Evolutionary conservation across 306 rosid genomes (phyloP).

Genomic region (Ormosia emarginata): DNA sequence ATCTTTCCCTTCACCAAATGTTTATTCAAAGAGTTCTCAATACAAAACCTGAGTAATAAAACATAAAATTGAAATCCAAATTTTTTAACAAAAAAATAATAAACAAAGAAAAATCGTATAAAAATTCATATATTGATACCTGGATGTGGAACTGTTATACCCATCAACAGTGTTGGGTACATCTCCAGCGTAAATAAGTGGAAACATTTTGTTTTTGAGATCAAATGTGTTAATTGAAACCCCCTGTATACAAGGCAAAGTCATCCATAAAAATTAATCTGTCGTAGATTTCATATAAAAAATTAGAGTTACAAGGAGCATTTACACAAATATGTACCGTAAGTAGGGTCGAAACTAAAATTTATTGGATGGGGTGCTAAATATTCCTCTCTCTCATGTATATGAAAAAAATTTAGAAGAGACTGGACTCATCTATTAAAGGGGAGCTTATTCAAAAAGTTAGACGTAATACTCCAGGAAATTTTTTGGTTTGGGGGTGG

Average conservation of each 20-base stretch:
- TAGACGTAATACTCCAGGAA: too few species aligned
- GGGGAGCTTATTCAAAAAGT: too few species aligned
- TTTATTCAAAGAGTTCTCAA: neutral
- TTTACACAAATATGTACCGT: too few species aligned
- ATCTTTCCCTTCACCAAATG: constrained; percentile 44
- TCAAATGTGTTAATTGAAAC: constrained; percentile 39
- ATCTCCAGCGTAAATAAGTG: constrained; percentile 42
- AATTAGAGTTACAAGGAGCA: too few species aligned
- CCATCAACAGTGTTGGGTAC: constrained; percentile 31
- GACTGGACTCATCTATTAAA: too few species aligned
- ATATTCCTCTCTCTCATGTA: too few species aligned
- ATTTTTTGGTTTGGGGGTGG: too few species aligned
- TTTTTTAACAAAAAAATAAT: neutral
- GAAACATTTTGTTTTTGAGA: constrained; percentile 24
- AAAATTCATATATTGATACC: constrained; percentile 25
- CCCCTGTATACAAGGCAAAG: constrained; percentile 30
- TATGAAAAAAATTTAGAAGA: too few species aligned
- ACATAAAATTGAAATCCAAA: neutral
- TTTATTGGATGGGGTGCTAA: too few species aligned
- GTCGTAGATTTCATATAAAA: neutral
- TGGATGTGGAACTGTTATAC: neutral
- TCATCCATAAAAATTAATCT: too few species aligned
- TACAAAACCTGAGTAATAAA: constrained; percentile 14
- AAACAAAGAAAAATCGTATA: neutral
- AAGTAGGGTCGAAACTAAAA: too few species aligned